A percentile compares a stretch with the other conserved stretches of the same genome.
Evolutionary conservation across 495 filamentous ascomycete genomes (phyloP).

Genomic region (Eremomyces bilateralis): DNA sequence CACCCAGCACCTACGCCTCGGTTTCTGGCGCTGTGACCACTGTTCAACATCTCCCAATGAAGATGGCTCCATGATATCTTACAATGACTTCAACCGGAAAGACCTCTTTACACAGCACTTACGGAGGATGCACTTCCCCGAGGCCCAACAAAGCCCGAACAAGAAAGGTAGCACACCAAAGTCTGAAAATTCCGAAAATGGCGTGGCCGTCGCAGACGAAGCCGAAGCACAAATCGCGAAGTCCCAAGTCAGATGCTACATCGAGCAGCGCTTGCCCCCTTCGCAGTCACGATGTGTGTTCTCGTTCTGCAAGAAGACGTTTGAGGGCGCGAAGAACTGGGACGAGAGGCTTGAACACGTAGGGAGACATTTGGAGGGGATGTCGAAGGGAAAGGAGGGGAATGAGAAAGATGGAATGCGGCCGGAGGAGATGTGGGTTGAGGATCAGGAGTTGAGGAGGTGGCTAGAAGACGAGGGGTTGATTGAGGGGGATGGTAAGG

Average conservation of each 20-base stretch:
- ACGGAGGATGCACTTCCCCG: constrained; percentile 58
- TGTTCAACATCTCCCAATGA: constrained; percentile 30
- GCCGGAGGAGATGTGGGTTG: constrained; percentile 17
- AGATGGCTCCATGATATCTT: constrained; percentile 15
- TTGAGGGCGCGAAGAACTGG: constrained; percentile 46
- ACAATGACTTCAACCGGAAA: constrained; percentile 74
- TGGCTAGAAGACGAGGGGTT: constrained; percentile 33
- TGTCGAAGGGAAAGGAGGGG: too few species aligned
- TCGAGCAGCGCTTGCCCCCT: constrained; percentile 37
- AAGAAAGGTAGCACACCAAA: not conserved
- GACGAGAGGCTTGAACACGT: constrained; percentile 82
- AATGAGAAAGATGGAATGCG: constrained; percentile 13
- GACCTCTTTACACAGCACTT: constrained; percentile 86
- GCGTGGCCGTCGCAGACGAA: constrained; percentile 1
- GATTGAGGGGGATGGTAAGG: constrained; percentile 7
- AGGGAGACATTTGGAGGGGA: constrained; percentile 47
- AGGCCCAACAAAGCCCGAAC: not conserved
- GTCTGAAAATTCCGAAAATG: too few species aligned
- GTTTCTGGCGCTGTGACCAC: constrained; percentile 64
- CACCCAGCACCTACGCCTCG: constrained; percentile 58
- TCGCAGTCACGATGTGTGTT: constrained; percentile 41
- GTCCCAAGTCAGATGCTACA: constrained; percentile 36
- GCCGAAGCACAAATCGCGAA: constrained; percentile 16
- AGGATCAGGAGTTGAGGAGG: constrained; percentile 26
- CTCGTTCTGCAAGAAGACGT: constrained; percentile 36